Percentiles rank a stretch among this genome's conserved stretches.
These are phyloP conservation scores for Calonectria leucothoes DNA, from an alignment of 2,329 filamentous ascomycete species.

Conservation along the genomic window DNA sequence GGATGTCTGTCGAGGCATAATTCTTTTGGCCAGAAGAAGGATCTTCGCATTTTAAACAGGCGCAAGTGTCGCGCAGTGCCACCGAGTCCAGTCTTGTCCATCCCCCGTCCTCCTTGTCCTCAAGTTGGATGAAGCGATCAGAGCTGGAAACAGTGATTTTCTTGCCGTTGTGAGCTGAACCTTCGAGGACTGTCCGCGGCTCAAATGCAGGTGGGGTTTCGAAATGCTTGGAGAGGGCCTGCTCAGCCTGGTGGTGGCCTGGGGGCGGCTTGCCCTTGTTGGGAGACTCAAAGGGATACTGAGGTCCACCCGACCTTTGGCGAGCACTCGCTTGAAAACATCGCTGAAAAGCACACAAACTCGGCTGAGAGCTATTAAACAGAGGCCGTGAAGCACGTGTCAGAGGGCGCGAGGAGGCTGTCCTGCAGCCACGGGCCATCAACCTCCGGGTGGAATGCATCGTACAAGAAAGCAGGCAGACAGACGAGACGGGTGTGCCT, in stretches of 20 bases:
- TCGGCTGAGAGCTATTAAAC: neutral
- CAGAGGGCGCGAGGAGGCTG: neutral
- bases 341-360: neutral
- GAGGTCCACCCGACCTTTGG: neutral
- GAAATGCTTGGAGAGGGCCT: conserved; percentile 24
- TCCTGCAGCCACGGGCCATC: conserved; percentile 25
- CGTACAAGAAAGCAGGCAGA: neutral
- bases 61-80: conserved; percentile 65
- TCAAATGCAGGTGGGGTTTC: conserved; percentile 27
- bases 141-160: conserved; percentile 41
- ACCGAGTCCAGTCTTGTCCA: conserved; percentile 41
- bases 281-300: conserved; percentile 23
- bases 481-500: neutral
- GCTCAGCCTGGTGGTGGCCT: neutral
- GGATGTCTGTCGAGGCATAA: conserved; percentile 57
- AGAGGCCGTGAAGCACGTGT: neutral
- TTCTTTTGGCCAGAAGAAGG: conserved; percentile 70
- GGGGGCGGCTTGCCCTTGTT: conserved; percentile 7
- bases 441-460: conserved; percentile 31
- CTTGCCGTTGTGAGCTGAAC: conserved; percentile 7
- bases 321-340: conserved; percentile 35
- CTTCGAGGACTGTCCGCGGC: conserved; percentile 15
- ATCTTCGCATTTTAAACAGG: conserved; percentile 65
- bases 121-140: conserved; percentile 42
- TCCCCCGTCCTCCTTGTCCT: conserved; percentile 30